Base-by-base conservation (phyloP, 352 stramenopile genomes). In the Pythium insidiosum region DNA sequence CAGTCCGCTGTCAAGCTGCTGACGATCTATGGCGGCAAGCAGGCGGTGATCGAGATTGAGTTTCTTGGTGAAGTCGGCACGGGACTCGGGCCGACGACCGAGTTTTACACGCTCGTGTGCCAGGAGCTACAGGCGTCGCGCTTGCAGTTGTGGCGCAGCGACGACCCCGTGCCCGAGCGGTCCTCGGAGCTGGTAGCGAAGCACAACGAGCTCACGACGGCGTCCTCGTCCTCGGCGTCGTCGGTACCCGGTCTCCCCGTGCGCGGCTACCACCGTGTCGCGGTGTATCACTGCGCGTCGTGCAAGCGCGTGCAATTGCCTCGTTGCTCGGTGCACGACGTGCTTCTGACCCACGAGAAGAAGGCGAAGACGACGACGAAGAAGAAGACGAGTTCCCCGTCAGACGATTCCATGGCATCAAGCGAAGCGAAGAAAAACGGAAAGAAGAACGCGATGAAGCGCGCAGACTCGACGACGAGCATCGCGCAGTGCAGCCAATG, bases 11-110 rank as follows among this genome's bases (percentile, higher is more conserved):
- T 79, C 57, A 89, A 89, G 53, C 51, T 89, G 7, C 49, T 89
- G 13, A 52, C 68, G 12, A 71, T 86, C 35, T 87, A 89, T 41
- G 73, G 77, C 12, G 77, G 77, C 20, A 81, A 81, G 60, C 82
- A 84, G 42, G 67, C 73, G 15, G 65, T 87, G 29, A 76, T 89
- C 33, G 77, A 89, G 56, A 83, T 87, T 33, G 77, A 89, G 44
- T 89, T 87, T 37, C 50, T 89, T 0, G 77, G 73, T 12, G 77
- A 89, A 69, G 77, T 89, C 2, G 77, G 77, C 7, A 89, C 73
- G 0, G 77, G 77, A 10, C 22, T 87, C 12, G 77, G 77, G 6
- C 77, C 77, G 2, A 89, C 77, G 12, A 89, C 77, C 1, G 77
- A 89, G 37, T 89, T 89, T 41, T 89, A 78, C 37, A 86, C 73